Evolutionary conservation across 108 stramenopile genomes (phyloP), one percentile per base, ranked within the genome.

Genomic region (Discostella stelligeroides): DNA sequence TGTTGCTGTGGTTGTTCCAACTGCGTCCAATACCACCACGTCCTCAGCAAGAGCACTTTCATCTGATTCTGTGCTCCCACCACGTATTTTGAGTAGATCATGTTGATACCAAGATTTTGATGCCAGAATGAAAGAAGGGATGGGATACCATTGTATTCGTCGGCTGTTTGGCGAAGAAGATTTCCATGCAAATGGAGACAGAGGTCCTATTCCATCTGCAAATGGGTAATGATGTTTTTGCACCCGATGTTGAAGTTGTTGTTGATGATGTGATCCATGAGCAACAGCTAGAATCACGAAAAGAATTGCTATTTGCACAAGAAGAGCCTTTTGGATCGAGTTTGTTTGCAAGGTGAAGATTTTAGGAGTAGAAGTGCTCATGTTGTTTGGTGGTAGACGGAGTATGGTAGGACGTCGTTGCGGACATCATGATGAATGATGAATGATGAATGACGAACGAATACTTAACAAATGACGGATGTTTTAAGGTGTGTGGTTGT

Each of bases 61-160:
- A 9, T 51, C 59, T 45, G 49, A 48, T 27, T 48, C 60, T 14
- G 64, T 50, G 64, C 60, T 68, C 14, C 68, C 76, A 23, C 69
- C 69, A 45, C 76, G 68, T 23, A 46, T 46, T n/a, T 59, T 10
- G n/a, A 53, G 39, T 29, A 78, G 7, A 11, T 20, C 51, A 21
- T 51, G 12, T 48, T 23, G 28, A 37, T 21, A n/a, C 21, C 15
- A 63, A 30, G 15, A 62, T 48, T 3, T 5, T 5, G 34, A 34
- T 27, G 55, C 37, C 55, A 49, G 54, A 21, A 66, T 9, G 28
- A 61, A 55, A 8, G 51, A 29, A 15, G 24, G 66, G 42, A 14
- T n/a, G 13, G 27, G 53, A 51, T 40, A 27, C 73, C 73, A 66
- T 9, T 66, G 65, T 40, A 50, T 25, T 64, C 73, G 65, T n/a